Conservation (phyloP, 2,329 filamentous ascomycete species). For the Microdochium paspali region DNA sequence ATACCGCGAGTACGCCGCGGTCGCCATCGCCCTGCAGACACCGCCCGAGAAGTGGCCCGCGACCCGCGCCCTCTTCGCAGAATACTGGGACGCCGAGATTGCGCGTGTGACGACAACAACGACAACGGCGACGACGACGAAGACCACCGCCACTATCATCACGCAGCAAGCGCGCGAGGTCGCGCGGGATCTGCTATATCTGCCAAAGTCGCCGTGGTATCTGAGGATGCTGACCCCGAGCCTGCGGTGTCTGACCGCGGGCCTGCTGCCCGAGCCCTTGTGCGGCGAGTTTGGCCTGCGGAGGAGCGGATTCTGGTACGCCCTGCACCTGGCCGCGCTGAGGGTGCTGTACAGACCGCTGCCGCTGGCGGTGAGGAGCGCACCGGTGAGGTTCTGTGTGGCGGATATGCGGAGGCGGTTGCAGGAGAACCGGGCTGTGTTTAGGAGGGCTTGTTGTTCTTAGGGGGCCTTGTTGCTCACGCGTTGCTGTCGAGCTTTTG, state of each 20-base stretch:
- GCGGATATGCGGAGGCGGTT: constrained; percentile 13
- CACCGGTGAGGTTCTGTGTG: constrained; percentile 9
- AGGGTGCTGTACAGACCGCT: constrained; percentile 19
- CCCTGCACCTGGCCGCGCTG: constrained; percentile 7
- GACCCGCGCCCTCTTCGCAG: constrained; percentile 13
- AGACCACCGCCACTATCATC: no score
- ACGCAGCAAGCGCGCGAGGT: constrained; percentile 17
- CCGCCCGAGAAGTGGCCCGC: constrained; percentile 18
- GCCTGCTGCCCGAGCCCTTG: constrained; percentile 10
- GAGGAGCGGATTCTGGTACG: constrained; percentile 6
- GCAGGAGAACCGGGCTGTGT: constrained; percentile 4
- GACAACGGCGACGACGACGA: no score
- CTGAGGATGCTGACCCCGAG: constrained; percentile 9
- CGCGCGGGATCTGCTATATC: constrained; percentile 13
- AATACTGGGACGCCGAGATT: constrained; percentile 18
- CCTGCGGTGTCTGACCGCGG: constrained; percentile 10
- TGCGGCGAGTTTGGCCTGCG: constrained; percentile 13
- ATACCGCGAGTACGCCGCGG: constrained; percentile 15
- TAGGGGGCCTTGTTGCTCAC: no score
- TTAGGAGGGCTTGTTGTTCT: no score
- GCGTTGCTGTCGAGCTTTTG: no score
- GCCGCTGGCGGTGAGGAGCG: constrained; percentile 16
- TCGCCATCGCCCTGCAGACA: constrained; percentile 17
- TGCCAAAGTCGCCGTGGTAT: constrained; percentile 11
- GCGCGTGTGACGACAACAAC: no score